phyloP scores from a whole-genome alignment of 2,329 filamentous ascomycete genomes.

The Nemania sp. region DNA sequence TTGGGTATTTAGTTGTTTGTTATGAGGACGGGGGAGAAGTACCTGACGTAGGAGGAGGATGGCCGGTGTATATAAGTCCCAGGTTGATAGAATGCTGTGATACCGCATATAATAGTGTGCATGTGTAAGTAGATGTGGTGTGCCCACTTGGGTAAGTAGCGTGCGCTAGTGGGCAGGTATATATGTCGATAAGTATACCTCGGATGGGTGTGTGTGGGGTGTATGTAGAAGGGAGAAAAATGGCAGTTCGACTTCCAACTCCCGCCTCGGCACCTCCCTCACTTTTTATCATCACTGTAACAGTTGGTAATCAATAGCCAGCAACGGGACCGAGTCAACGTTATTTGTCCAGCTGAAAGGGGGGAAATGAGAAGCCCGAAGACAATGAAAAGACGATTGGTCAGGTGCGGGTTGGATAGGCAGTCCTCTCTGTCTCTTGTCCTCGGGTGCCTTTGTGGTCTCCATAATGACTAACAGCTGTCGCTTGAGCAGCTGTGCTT shows the following conservation, averaged over 20 bases:
- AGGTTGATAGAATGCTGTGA: constrained; percentile 20
- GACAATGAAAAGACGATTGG: constrained; percentile 29
- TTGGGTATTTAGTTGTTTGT: not conserved
- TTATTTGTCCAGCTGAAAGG: constrained; percentile 9
- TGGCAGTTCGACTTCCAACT: constrained; percentile 5
- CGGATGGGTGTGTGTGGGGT: constrained; percentile 1
- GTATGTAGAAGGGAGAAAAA: constrained; percentile 5
- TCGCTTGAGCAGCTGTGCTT: constrained; percentile 3
- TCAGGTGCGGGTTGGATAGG: constrained; percentile 20
- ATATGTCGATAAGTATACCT: not conserved
- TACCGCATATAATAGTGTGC: constrained; percentile 17
- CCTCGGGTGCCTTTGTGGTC: constrained; percentile 7
- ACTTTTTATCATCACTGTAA: constrained; percentile 15
- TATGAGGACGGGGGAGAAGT: constrained; percentile 14
- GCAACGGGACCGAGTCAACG: constrained; percentile 4
- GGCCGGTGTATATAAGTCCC: constrained; percentile 7
- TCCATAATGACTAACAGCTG: not conserved
- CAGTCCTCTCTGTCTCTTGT: not conserved
- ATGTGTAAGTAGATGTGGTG: constrained; percentile 14
- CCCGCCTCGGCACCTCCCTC: constrained; percentile 9
- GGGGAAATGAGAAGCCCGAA: constrained; percentile 15
- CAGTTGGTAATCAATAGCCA: constrained; percentile 18
- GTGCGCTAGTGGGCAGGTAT: not conserved
- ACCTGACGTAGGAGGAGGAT: constrained; percentile 31
- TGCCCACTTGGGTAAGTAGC: constrained; percentile 13